phyloP scores from a whole-genome alignment of 2,329 filamentous ascomycete genomes.

The Cordyceps fumosorosea region DNA sequence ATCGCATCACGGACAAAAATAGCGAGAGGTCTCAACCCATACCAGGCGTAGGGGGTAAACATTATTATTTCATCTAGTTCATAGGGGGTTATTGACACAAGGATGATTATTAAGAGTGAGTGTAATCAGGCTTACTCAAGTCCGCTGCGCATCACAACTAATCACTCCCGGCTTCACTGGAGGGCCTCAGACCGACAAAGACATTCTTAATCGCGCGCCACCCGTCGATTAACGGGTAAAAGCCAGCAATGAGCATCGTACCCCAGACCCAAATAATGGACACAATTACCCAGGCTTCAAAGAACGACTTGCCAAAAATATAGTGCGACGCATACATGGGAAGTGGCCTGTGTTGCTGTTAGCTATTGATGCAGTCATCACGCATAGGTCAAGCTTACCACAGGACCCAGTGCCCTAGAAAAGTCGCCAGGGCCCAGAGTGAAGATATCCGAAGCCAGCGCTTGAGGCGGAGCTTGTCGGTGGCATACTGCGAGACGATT shows the following conservation, averaged over 20 bases:
- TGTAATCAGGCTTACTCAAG: too few species aligned
- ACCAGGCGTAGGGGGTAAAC: too few species aligned
- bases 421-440: slow-evolving; percentile 41
- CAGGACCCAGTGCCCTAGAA: slow-evolving; percentile 46
- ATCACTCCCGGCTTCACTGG: neutral
- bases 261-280: slow-evolving; percentile 48
- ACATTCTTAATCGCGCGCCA: slow-evolving; percentile 25
- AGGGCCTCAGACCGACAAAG: neutral
- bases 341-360: slow-evolving; percentile 29
- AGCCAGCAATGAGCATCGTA: slow-evolving; percentile 41
- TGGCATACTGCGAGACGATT: slow-evolving; percentile 20
- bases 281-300: slow-evolving; percentile 42
- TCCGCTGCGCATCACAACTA: neutral
- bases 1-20: too few species aligned
- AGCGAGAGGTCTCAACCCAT: too few species aligned
- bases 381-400: slow-evolving; percentile 28
- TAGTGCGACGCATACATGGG: slow-evolving; percentile 48
- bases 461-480: slow-evolving; percentile 32
- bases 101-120: too few species aligned
- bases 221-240: slow-evolving; percentile 45
- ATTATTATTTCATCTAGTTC: too few species aligned
- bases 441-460: slow-evolving; percentile 40
- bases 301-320: slow-evolving; percentile 42
- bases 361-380: neutral
- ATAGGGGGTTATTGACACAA: too few species aligned